These are phyloP conservation scores for Diaporthe sp. DNA, from an alignment of 2,329 filamentous ascomycete genomes.

Conservation along the genomic window DNA sequence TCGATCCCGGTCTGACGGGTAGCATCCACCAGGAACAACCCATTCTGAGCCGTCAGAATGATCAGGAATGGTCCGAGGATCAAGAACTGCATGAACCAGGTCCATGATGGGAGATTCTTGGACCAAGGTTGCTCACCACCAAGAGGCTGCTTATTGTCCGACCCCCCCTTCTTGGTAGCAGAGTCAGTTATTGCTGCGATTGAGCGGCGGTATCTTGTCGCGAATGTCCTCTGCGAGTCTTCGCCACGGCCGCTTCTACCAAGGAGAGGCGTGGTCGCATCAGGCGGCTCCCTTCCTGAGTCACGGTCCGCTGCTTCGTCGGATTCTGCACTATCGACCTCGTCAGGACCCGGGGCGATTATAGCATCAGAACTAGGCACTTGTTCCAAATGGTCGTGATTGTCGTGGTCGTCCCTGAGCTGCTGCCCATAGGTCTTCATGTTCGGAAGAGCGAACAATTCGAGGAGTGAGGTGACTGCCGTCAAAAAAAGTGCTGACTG, in stretches of 20 bases:
- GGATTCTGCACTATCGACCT: slow-evolving; percentile 47
- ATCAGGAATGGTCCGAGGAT: slow-evolving; percentile 83
- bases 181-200: slow-evolving; percentile 51
- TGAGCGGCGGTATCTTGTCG: slow-evolving; percentile 68
- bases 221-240: slow-evolving; percentile 64
- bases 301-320: slow-evolving; percentile 53
- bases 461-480: slow-evolving; percentile 80
- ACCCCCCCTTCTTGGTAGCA: slow-evolving; percentile 41
- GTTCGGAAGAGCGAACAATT: slow-evolving; percentile 81
- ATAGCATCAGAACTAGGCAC: slow-evolving; percentile 52
- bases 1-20: slow-evolving; percentile 87
- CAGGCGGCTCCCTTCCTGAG: slow-evolving; percentile 51
- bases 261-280: slow-evolving; percentile 67
- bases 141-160: slow-evolving; percentile 60
- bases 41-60: slow-evolving; percentile 82
- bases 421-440: slow-evolving; percentile 78
- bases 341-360: slow-evolving; percentile 56
- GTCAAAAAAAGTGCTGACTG: slow-evolving; percentile 82
- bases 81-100: slow-evolving; percentile 90
- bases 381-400: slow-evolving; percentile 52
- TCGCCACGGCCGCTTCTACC: slow-evolving; percentile 43
- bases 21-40: slow-evolving; percentile 78
- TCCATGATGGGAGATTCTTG: slow-evolving; percentile 80
- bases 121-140: slow-evolving; percentile 90
- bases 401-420: slow-evolving; percentile 64